Base-by-base conservation (phyloP, 345 rosid genomes). In the Hibiscus syriacus region DNA sequence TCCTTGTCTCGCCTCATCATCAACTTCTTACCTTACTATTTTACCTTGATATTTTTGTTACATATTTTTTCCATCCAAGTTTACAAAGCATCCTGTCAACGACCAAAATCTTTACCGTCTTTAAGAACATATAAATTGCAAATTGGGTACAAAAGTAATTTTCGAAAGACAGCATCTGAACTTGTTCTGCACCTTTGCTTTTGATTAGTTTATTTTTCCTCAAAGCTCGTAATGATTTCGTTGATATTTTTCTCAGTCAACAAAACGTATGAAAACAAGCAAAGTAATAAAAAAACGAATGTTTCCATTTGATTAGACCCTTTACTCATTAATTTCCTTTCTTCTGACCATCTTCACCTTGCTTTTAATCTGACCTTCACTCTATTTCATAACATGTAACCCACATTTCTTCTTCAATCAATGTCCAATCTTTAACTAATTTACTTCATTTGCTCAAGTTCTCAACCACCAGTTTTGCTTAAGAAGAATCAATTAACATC, bases 201-300 rank as follows among this genome's bases (percentile, higher is more conserved):
- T 53, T 23, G 38, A 39, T 67, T 69, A 30, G 49, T 58, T 71
- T 19, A 69, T 20, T 20, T 55, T 67, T 25, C 17, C 17, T 48
- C 58, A 41, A 64, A 41, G 58, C 19, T 38, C 69, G 68, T n/a
- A 54, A 78, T 78, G n/a, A n/a, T n/a, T n/a, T n/a, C n/a, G n/a
- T n/a, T n/a, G n/a, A n/a, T n/a, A n/a, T 49, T 61, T 64, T 60
- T 19, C 41, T 17, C n/a, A 1, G 68, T 67, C 67, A 64, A 72
- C 73, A 48, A 75, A 69, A 70, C 6, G 46, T 10, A 41, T 41
- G 46, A 41, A 41, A 6, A 41, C 46, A 41, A 41, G 0, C 67
- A 69, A 74, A 29, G 49, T 6, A 7, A n/a, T 25, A 19, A 67
- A 16, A 52, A n/a, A n/a, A 74, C 55, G 10, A 27, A 0, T 5